Evolutionary conservation across 192 early-diverging fungal species (phyloP).

Genomic region (Backusella macrospora): DNA sequence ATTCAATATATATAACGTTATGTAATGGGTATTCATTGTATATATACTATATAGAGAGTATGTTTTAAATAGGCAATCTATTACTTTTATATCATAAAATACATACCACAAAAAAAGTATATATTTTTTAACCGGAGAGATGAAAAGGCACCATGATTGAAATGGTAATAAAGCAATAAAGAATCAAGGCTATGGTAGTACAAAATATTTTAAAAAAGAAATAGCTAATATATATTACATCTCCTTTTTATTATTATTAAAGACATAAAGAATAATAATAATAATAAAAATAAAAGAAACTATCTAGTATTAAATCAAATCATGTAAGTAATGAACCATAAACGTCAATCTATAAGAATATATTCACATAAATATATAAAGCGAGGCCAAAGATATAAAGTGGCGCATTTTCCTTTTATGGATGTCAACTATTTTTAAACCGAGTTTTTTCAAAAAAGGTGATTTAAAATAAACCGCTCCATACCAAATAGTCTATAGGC

Average conservation of each 20-base stretch:
- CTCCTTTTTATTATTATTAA: too few relatives aligned
- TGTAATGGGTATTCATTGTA: too few relatives aligned
- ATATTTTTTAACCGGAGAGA: conserved; percentile 3
- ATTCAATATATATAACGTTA: too few relatives aligned
- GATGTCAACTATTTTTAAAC: not conserved
- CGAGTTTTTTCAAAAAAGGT: not conserved
- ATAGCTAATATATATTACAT: too few relatives aligned
- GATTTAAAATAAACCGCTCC: not conserved
- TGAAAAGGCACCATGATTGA: not conserved
- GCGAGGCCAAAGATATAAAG: not conserved
- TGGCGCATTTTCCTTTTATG: conserved; percentile 5
- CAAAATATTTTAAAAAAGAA: not conserved
- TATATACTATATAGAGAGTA: not conserved
- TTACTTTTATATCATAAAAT: not conserved
- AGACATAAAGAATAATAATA: too few relatives aligned
- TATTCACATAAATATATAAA: not conserved
- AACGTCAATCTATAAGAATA: too few relatives aligned
- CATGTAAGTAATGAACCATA: too few relatives aligned
- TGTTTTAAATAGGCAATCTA: not conserved
- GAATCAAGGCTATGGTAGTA: not conserved
- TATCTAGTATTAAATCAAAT: not conserved
- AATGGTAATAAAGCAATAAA: conserved; percentile 8
- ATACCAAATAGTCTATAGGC: not conserved
- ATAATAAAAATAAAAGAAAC: too few relatives aligned
- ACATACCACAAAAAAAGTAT: not conserved